Percentiles rank a stretch among this genome's conserved stretches.
Evolutionary conservation across 805 yeast species (phyloP).

Genomic region (Kluyveromyces starmeri): DNA sequence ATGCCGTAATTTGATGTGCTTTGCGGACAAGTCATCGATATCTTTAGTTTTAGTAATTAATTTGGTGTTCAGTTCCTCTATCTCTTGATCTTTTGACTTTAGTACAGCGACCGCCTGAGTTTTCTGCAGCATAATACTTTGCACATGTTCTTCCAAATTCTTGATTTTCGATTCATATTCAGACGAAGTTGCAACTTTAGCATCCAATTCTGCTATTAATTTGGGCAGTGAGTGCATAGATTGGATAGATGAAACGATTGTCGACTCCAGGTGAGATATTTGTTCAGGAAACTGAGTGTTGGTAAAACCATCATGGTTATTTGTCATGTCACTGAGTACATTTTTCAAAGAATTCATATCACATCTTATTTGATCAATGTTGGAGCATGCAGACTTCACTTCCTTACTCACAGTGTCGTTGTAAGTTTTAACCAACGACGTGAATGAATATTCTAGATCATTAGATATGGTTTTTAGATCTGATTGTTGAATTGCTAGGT

Average conservation of each 20-base stretch:
- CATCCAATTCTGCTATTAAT: background rate
- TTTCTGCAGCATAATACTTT: conserved; percentile 17
- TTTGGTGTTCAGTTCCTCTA: conserved; percentile 16
- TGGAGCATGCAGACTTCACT: background rate
- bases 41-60: conserved; percentile 7
- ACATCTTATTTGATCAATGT: background rate
- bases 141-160: conserved; percentile 15
- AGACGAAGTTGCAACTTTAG: conserved; percentile 5
- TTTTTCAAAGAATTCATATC: too few relatives aligned
- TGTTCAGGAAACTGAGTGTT: conserved; percentile 17
- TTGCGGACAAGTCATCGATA: conserved; percentile 4
- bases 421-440: background rate
- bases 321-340: background rate
- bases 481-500: background rate
- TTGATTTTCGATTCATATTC: conserved; percentile 14
- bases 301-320: background rate
- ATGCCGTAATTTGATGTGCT: background rate
- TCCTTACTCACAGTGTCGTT: background rate
- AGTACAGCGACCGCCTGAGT: conserved; percentile 15
- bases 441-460: background rate
- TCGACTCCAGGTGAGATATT: background rate
- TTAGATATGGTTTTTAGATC: background rate
- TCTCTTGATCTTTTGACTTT: conserved; percentile 8
- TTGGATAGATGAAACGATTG: conserved; percentile 14
- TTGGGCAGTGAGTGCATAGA: background rate